Evolutionary conservation across 768 basidiomycete species (phyloP).

Genomic region (Cystofilobasidium macerans): DNA sequence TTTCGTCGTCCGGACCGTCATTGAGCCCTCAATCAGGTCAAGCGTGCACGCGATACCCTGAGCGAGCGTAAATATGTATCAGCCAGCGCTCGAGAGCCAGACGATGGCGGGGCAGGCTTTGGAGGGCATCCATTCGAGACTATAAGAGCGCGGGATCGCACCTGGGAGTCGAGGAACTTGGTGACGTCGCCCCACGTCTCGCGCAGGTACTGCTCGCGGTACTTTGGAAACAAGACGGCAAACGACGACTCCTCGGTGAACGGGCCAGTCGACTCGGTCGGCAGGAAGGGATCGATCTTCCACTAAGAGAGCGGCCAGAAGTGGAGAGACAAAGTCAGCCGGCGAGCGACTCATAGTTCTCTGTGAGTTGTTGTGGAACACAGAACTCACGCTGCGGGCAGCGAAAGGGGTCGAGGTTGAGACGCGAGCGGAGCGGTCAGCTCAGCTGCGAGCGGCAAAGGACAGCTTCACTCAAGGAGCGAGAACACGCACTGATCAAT

Average conservation of each 20-base stretch:
- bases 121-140: neutral
- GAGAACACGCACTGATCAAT: conserved; percentile 75
- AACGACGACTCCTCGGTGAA: conserved; percentile 96
- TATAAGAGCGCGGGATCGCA: conserved; percentile 37
- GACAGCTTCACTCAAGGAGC: too few relatives aligned
- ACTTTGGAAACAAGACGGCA: conserved; percentile 95
- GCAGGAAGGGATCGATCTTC: conserved; percentile 71
- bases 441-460: neutral
- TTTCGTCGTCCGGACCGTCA: conserved; percentile 92
- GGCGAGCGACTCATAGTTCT: neutral
- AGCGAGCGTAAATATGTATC: too few relatives aligned
- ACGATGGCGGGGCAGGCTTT: neutral
- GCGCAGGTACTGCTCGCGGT: conserved; percentile 88
- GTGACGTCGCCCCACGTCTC: conserved; percentile 92
- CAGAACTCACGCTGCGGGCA: conserved; percentile 8
- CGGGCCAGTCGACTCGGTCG: conserved; percentile 61
- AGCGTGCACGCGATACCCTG: conserved; percentile 84
- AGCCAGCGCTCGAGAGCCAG: neutral
- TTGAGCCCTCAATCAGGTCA: conserved; percentile 89
- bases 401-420: conserved; percentile 1
- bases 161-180: conserved; percentile 66
- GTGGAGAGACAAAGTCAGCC: neutral
- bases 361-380: neutral
- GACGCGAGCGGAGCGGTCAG: neutral
- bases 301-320: conserved; percentile 45